Conservation (phyloP, 2,329 filamentous ascomycete species). For the Tolypocladium tropicale region DNA sequence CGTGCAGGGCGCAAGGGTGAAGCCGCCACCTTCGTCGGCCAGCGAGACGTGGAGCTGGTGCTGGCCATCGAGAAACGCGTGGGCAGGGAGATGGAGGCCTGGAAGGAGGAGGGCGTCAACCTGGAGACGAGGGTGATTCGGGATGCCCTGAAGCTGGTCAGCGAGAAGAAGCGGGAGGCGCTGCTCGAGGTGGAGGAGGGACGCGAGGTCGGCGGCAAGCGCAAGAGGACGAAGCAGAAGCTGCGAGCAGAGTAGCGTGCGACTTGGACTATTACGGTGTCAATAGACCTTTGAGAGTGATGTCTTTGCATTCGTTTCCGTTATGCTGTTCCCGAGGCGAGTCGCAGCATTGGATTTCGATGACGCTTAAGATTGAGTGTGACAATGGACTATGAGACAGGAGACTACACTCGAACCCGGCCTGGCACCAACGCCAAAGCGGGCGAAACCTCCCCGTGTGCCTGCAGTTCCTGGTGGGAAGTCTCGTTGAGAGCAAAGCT, state of each 20-base stretch:
- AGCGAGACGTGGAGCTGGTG: constrained; percentile 86
- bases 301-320: neutral
- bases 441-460: too few relatives aligned
- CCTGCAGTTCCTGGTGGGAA: too few relatives aligned
- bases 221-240: constrained; percentile 52
- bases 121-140: constrained; percentile 82
- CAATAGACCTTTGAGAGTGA: neutral
- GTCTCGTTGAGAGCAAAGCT: too few relatives aligned
- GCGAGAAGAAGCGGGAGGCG: constrained; percentile 93
- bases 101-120: constrained; percentile 85
- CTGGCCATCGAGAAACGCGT: constrained; percentile 81
- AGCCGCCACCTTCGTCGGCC: constrained; percentile 79
- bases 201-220: constrained; percentile 82
- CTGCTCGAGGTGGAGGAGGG: constrained; percentile 85
- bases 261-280: neutral
- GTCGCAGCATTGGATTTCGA: neutral
- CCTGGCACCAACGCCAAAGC: too few relatives aligned
- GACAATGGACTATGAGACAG: neutral
- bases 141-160: constrained; percentile 78
- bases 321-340: neutral
- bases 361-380: neutral
- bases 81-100: constrained; percentile 69
- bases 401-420: too few relatives aligned
- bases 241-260: constrained; percentile 23
- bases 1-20: constrained; percentile 79